Base-by-base conservation (phyloP, 2,329 filamentous ascomycete genomes). In the Diaporthe australafricana region DNA sequence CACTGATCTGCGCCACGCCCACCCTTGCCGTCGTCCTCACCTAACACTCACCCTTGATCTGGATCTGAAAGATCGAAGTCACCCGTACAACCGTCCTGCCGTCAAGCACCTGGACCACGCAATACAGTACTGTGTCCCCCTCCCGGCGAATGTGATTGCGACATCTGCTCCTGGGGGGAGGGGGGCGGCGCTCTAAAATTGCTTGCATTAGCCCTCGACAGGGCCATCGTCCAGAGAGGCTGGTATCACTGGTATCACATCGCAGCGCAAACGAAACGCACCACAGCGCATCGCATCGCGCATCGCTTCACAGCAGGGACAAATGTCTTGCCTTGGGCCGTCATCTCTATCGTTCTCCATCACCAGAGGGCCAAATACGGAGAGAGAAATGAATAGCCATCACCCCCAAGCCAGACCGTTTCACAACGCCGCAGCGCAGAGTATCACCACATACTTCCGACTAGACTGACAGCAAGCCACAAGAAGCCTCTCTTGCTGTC, bases 381-480 rank as follows among this genome's bases (percentile, higher is more conserved):
- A 27, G 17, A 25, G 35, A 20, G 27, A 65, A 35, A 11, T 5
- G 5, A 5, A 16, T 20, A 65, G 12, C 60, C 30, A 63, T 20
- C 27, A 63, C 30, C 11, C 52, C 60, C 42, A 35, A 48, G 60
- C 42, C 30, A 50, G 17, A 38, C 60, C 60, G 60, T 65, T 65
- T 27, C 60, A 65, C 60, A 32, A 38, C 42, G 32, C 42, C 30
- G 45, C 60, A 65, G 60, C 45, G 60, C 30, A 50, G 60, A 50
- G 60, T 65, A 65, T 65, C 60, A 65, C 60, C 45, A 65, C 60
- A 65, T 65, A 65, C 30, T 38, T 30, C 30, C 42, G 20, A 38
- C 60, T 50, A 42, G 60, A 65, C 45, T 65, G 60, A 65, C 60
- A 65, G 60, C 60, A 65, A 65, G 60, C 60, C 60, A 65, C 60